Base-by-base conservation (phyloP, 371 early-diverging fungal genomes). In the Mortierella sp. region DNA sequence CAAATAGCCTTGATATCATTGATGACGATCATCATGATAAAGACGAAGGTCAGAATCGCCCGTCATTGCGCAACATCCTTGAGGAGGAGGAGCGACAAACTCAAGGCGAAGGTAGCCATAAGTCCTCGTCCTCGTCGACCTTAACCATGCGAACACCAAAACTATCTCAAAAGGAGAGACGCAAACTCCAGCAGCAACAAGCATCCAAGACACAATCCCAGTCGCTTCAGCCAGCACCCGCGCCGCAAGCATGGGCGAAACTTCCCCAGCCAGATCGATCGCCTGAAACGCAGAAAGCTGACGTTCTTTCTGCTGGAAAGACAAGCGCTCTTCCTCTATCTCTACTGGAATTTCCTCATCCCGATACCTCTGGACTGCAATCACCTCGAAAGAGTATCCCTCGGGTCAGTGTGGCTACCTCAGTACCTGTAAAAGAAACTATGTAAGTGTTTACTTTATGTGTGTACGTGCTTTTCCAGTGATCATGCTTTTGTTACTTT, bases 11-110 rank as follows among this genome's bases (percentile, higher is more conserved):
- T 26, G 28, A 30, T n/a, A 18, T 28, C 21, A 28, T 30, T 4
- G 62, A 56, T 52, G 62, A 53, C n/a, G 44, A 60, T 2, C 60
- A 28, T 25, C 7, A 11, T 15, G 37, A 26, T 14, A 29, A 43
- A 52, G 9, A 26, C 7, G 66, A 69, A 19, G 56, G 45, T 2
- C 1, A 18, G 4, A 37, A 37, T 26, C 50, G 15, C 16, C 64
- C 70, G n/a, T 82, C 86, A 4, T 51, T 86, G 62, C 75, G 75
- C 1, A 84, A 86, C 3, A 85, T 86, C 29, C 30, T 75, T 30
- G 75, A 75, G 4, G 72, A 67, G 11, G 81, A 80, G 44, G 60
- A 68, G 21, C 52, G 50, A 2, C 72, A 80, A 6, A 66, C 51
- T 9, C 67, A 67, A 46, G 37, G 28, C 3, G 37, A 28, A 2